phyloP scores from a whole-genome alignment of 768 basidiomycete species.

The Psilocybe cubensis region DNA sequence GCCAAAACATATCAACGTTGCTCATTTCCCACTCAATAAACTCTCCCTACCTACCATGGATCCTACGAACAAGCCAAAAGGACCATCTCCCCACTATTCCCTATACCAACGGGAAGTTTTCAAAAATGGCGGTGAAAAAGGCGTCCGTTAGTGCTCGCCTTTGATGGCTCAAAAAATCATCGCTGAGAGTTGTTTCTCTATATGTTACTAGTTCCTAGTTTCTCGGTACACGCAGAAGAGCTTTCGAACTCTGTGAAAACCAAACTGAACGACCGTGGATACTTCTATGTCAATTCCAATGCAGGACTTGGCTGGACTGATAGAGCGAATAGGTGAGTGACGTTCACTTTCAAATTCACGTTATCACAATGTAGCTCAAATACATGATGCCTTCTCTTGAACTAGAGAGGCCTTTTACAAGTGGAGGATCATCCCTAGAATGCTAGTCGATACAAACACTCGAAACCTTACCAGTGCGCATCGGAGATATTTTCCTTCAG shows the following conservation, averaged over 20 bases:
- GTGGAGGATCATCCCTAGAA: slow-evolving; percentile 58
- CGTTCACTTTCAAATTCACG: background rate
- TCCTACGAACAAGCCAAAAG: slow-evolving; percentile 47
- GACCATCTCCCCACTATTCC: slow-evolving; percentile 52
- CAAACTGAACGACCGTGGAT: slow-evolving; percentile 42
- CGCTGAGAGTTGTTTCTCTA: background rate
- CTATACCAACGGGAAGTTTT: slow-evolving; percentile 56
- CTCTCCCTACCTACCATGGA: slow-evolving; percentile 37
- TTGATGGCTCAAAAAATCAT: background rate
- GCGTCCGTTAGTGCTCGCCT: slow-evolving; percentile 29
- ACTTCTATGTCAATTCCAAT: slow-evolving; percentile 56
- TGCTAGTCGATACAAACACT: slow-evolving; percentile 51
- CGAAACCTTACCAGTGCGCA: slow-evolving; percentile 51
- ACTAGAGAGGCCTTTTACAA: slow-evolving; percentile 52
- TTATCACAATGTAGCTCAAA: too few relatives aligned
- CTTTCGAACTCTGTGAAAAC: slow-evolving; percentile 21
- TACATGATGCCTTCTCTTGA: background rate
- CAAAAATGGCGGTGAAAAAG: slow-evolving; percentile 39
- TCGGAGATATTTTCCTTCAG: background rate
- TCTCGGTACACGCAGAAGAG: slow-evolving; percentile 41
- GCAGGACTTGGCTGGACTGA: slow-evolving; percentile 57
- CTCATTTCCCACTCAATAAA: background rate
- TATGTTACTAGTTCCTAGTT: slow-evolving; percentile 35
- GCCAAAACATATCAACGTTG: background rate
- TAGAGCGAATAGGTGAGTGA: slow-evolving; percentile 45